A percentile compares a stretch with the other conserved stretches of the same genome.
These are phyloP conservation scores for Wickerhamiella australiensis DNA, from an alignment of 805 yeast species.

Conservation along the genomic window DNA sequence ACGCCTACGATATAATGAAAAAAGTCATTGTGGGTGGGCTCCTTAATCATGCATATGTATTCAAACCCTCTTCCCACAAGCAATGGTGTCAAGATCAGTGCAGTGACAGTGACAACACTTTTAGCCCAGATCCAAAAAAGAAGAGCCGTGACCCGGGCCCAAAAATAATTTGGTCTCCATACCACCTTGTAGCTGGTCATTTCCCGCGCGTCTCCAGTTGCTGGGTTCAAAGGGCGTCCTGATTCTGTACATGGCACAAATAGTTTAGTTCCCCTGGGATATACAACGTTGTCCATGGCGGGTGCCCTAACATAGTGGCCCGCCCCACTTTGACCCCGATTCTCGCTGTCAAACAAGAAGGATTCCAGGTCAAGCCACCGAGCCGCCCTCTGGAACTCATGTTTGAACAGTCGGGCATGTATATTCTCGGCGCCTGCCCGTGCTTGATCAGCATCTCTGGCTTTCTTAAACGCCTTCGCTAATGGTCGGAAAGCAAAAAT, in stretches of 20 bases:
- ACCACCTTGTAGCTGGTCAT: constrained; percentile 53
- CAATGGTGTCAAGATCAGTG: constrained; percentile 15
- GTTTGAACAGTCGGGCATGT: constrained; percentile 27
- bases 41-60: background rate
- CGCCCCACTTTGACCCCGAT: constrained; percentile 39
- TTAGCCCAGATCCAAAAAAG: constrained; percentile 33
- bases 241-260: constrained; percentile 73
- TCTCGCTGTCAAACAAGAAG: constrained; percentile 28
- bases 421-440: background rate
- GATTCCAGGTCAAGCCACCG: constrained; percentile 23
- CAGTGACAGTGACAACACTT: constrained; percentile 4
- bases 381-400: constrained; percentile 11
- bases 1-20: background rate
- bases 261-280: constrained; percentile 43
- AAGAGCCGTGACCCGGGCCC: constrained; percentile 42
- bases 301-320: constrained; percentile 85
- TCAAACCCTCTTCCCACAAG: constrained; percentile 16
- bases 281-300: constrained; percentile 59
- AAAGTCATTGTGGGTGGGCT: constrained; percentile 1
- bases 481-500: constrained; percentile 53
- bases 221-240: constrained; percentile 45
- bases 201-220: constrained; percentile 33
- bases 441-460: background rate
- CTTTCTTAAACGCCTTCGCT: constrained; percentile 20
- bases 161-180: constrained; percentile 74